These are phyloP conservation scores for Kuraishia cidri DNA, from an alignment of 805 yeast species.

Conservation along the genomic window DNA sequence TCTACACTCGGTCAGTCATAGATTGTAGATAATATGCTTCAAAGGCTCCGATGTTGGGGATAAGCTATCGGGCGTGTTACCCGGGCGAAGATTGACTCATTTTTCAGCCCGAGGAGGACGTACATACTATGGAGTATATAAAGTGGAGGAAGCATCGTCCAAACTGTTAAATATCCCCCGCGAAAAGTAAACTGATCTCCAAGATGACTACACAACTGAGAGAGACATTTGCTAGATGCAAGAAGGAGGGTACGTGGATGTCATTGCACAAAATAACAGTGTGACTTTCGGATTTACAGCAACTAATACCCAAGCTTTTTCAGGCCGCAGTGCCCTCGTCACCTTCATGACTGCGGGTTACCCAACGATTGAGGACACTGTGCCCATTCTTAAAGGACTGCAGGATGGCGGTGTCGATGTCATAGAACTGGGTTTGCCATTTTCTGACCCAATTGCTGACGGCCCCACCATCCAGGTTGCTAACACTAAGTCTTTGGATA, in stretches of 20 bases:
- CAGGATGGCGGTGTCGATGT: slow-evolving; percentile 95
- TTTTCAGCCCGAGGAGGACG: too few species aligned
- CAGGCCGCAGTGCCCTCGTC: slow-evolving; percentile 75
- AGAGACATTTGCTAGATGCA: slow-evolving; percentile 54
- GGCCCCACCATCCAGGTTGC: slow-evolving; percentile 96
- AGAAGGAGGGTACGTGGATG: slow-evolving; percentile 28
- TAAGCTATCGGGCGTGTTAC: too few species aligned
- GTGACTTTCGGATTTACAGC: background rate
- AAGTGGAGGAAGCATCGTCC: too few species aligned
- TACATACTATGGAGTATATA: too few species aligned
- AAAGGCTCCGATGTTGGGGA: too few species aligned
- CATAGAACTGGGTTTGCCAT: slow-evolving; percentile 93
- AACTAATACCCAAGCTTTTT: background rate
- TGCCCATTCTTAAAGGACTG: slow-evolving; percentile 78
- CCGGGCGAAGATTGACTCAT: too few species aligned
- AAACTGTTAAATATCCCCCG: too few species aligned
- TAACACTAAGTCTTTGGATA: slow-evolving; percentile 71
- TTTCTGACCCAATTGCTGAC: slow-evolving; percentile 97
- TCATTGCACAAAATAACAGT: background rate
- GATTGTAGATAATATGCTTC: too few species aligned
- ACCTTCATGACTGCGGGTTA: slow-evolving; percentile 93
- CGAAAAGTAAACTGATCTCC: slow-evolving; percentile 3
- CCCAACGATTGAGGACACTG: slow-evolving; percentile 82
- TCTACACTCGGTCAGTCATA: too few species aligned
- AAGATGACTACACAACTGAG: slow-evolving; percentile 44